phyloP scores from a whole-genome alignment of 1,284 basidiomycete species.

The Entoloma clypeatum region DNA sequence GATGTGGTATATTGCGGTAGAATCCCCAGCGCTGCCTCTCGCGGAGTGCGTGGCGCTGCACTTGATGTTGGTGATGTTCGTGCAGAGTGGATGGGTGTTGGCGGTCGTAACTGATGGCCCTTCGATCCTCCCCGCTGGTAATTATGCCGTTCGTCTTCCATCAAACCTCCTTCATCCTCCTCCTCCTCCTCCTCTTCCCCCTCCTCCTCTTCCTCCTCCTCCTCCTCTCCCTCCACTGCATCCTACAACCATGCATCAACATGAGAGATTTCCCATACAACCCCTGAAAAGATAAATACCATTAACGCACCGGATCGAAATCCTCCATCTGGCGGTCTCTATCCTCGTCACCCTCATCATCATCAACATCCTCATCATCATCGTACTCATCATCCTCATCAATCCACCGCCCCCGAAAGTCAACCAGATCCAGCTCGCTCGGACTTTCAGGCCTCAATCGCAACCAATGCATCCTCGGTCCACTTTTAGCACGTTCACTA shows the following conservation, averaged over 20 bases:
- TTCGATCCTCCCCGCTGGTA: conserved; percentile 21
- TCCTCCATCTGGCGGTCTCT: conserved; percentile 77
- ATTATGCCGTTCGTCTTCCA: conserved; percentile 24
- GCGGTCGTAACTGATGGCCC: conserved; percentile 22
- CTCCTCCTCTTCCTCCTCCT: conserved; percentile 61
- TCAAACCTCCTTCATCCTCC: conserved; percentile 27
- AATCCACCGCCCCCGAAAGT: conserved; percentile 85
- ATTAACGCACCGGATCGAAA: conserved; percentile 65
- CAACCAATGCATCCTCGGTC: conserved; percentile 97
- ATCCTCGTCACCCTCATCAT: no score
- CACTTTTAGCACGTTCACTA: conserved; percentile 81
- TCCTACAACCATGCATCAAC: conserved; percentile 36
- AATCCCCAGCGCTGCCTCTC: conserved; percentile 26
- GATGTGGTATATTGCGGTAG: conserved; percentile 23
- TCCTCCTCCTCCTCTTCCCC: conserved; percentile 49
- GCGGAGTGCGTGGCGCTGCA: conserved; percentile 32
- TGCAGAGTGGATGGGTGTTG: conserved; percentile 35
- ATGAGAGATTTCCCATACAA: conserved; percentile 7
- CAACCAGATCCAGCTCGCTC: conserved; percentile 81
- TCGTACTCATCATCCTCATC: conserved; percentile 62
- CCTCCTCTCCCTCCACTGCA: conserved; percentile 43
- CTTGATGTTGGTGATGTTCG: conserved; percentile 46
- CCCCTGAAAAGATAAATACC: conserved; percentile 14
- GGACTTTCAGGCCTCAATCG: conserved; percentile 78
- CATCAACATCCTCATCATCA: conserved; percentile 64